Percentiles rank a stretch among this genome's conserved stretches.
phyloP scores from a whole-genome alignment of 305 asterid genomes.

The Striga hermonthica region DNA sequence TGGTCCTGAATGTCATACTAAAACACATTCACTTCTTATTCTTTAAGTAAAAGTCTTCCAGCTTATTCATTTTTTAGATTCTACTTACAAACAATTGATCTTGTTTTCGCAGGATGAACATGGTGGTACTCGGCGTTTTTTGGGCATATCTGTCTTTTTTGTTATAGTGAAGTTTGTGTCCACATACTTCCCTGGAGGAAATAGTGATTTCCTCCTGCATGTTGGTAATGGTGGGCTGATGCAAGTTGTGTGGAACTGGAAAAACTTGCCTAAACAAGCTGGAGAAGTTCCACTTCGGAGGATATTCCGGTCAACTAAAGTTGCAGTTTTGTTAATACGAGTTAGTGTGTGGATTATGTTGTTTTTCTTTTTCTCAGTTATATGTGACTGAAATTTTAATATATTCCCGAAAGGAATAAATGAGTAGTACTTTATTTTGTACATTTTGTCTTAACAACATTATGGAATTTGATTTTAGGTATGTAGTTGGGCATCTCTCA shows the following conservation, averaged over 20 bases:
- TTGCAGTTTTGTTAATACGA: no score
- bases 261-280: constrained; percentile 29
- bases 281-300: constrained; percentile 29
- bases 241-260: constrained; percentile 56
- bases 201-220: constrained; percentile 41
- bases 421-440: no score
- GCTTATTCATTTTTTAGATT: neutral
- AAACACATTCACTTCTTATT: no score
- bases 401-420: no score
- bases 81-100: constrained; percentile 11
- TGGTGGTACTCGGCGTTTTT: constrained; percentile 33
- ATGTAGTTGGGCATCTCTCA: no score
- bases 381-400: no score
- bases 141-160: constrained; percentile 48
- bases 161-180: constrained; percentile 44
- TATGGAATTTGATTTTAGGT: no score
- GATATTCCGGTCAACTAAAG: constrained; percentile 15
- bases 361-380: no score
- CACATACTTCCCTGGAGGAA: constrained; percentile 31
- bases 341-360: no score
- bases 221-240: constrained; percentile 63
- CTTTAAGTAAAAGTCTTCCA: neutral
- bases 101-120: constrained; percentile 39
- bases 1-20: no score
- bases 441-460: no score